phyloP scores from a whole-genome alignment of 345 rosid genomes.

The Populus davidiana region DNA sequence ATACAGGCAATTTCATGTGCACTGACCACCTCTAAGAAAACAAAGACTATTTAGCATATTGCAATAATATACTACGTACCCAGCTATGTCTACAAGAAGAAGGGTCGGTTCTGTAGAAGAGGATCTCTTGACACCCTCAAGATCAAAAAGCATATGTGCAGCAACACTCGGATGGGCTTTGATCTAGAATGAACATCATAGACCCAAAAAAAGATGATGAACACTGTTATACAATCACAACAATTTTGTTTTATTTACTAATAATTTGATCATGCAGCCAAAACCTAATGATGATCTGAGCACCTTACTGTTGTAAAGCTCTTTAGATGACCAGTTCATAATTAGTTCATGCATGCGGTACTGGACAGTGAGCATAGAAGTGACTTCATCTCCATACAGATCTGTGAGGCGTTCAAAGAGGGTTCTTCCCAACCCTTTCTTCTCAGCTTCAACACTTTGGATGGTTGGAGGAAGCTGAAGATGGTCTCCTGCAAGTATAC shows the following conservation, averaged over 20 bases:
- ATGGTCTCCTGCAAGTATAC: constrained; percentile 95
- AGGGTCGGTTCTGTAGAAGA: constrained; percentile 81
- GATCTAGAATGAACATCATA: constrained; percentile 39
- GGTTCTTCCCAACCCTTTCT: constrained; percentile 86
- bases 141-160: constrained; percentile 77
- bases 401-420: constrained; percentile 90
- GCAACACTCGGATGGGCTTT: constrained; percentile 85
- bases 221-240: neutral
- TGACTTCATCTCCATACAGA: constrained; percentile 73
- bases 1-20: constrained; percentile 3
- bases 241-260: neutral
- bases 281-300: constrained; percentile 9
- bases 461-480: constrained; percentile 96
- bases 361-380: constrained; percentile 89
- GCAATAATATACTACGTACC: constrained; percentile 37
- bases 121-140: constrained; percentile 60
- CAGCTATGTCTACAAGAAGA: constrained; percentile 78
- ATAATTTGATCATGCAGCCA: constrained; percentile 8
- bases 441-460: constrained; percentile 93
- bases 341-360: constrained; percentile 97
- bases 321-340: constrained; percentile 94
- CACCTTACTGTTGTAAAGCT: constrained; percentile 80
- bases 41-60: constrained; percentile 1
- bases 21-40: neutral
- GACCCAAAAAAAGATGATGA: neutral